Percentiles rank a stretch among this genome's conserved stretches.
phyloP scores from a whole-genome alignment of 2,329 filamentous ascomycete species.

The Fusarium sp. region DNA sequence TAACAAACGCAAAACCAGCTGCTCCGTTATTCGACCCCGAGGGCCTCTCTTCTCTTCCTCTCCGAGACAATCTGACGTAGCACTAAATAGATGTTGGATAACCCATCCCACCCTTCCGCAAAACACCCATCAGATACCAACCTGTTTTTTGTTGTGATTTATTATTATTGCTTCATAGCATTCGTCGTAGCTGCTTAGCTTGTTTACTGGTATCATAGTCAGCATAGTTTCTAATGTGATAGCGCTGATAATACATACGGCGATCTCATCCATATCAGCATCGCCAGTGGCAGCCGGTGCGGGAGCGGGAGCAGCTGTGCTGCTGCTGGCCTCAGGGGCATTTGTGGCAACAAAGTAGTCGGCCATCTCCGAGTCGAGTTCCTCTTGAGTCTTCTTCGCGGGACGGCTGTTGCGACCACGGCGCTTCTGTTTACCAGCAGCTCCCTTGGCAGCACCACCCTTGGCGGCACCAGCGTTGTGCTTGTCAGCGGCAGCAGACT shows the following conservation, averaged over 20 bases:
- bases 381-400: slow-evolving; percentile 90
- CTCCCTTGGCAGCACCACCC: slow-evolving; percentile 59
- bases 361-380: slow-evolving; percentile 97
- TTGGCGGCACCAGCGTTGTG: slow-evolving; percentile 67
- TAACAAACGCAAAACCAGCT: slow-evolving; percentile 49
- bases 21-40: slow-evolving; percentile 39
- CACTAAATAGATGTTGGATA: slow-evolving; percentile 29
- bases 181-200: not conserved
- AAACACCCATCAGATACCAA: slow-evolving; percentile 24
- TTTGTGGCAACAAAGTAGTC: slow-evolving; percentile 83
- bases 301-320: slow-evolving; percentile 63
- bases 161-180: slow-evolving; percentile 33
- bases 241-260: slow-evolving; percentile 53
- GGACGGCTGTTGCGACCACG: slow-evolving; percentile 72
- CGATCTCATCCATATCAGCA: slow-evolving; percentile 77
- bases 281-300: slow-evolving; percentile 67
- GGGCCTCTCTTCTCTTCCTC: slow-evolving; percentile 30
- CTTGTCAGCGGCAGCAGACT: slow-evolving; percentile 85
- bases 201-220: slow-evolving; percentile 36
- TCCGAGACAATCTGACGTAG: slow-evolving; percentile 44
- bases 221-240: slow-evolving; percentile 8
- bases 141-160: slow-evolving; percentile 46
- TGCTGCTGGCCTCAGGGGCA: slow-evolving; percentile 61
- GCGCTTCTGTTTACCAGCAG: slow-evolving; percentile 68
- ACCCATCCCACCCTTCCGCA: slow-evolving; percentile 29